Evolutionary conservation across 139 green algal species (phyloP), one percentile per base, ranked within the genome.

Genomic region (Volvox reticuliferus): DNA sequence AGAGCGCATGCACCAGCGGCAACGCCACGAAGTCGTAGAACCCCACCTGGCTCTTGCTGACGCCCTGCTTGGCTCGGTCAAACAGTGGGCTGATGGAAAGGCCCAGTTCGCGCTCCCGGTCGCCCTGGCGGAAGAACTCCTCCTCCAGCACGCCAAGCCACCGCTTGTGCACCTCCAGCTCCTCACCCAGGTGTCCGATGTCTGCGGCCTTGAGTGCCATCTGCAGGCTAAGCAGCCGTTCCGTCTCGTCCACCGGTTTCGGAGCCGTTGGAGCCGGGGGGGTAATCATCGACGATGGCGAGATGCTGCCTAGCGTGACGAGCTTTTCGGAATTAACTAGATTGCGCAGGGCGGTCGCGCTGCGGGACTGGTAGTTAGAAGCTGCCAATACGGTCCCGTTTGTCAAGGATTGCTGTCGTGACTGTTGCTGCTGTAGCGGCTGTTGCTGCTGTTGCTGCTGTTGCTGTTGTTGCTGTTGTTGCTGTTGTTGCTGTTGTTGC

Each of bases 151-250:
- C 69, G 2, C 16, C 36, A 33, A 89, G 69, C 68, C 84, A 89
- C 32, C 77, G 85, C 69, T 93, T 89, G 91, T 97, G 94, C 68
- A 96, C 93, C 18, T 91, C 76, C 50, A 94, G 89, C 32, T 83
- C 88, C 44, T 91, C 90, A 12, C 91, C 81, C 36, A 94, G 77
- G 91, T 96, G 95, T 1, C 95, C 95, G 19, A 97, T 71, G 89
- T 97, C 95, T 2, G 93, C 90, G 69, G 78, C 93, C 89, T 97
- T 97, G 85, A 97, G 77, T 1, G 88, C 94, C 75, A 91, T 28
- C 87, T 96, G 93, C 83, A 96, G 69, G 19, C 21, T 90, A 61
- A 93, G 69, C 87, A 93, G 69, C 61, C 87, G 79, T 69, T 93
- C 87, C 32, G 62, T 79, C 6, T 94, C 88, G 76, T 92, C 87